These are phyloP conservation scores for Trypanosoma mega DNA, from an alignment of 208 protist species.

Conservation along the genomic window DNA sequence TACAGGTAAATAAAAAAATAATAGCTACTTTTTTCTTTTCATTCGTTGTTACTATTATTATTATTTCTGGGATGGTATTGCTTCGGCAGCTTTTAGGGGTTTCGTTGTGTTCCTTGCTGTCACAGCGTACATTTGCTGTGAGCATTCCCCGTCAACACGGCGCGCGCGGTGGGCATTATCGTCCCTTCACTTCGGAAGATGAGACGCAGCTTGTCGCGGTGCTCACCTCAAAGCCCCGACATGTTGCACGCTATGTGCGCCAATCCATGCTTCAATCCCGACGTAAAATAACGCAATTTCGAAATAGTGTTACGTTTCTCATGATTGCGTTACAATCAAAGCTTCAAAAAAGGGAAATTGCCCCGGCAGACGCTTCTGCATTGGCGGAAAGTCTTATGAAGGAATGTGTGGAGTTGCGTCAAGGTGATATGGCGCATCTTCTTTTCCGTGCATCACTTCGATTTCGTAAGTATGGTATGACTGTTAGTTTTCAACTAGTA, in stretches of 20 bases:
- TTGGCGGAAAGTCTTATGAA: constrained; percentile 85
- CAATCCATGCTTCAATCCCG: constrained; percentile 82
- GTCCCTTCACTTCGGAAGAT: constrained; percentile 80
- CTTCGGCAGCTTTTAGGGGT: background rate
- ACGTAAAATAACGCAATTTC: constrained; percentile 76
- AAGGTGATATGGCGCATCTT: constrained; percentile 90
- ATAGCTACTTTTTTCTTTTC: too few species aligned
- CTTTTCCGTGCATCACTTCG: constrained; percentile 88
- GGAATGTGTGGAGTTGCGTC: constrained; percentile 88
- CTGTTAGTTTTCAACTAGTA: constrained; percentile 55
- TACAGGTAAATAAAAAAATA: too few species aligned
- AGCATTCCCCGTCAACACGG: constrained; percentile 4
- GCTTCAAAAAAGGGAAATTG: constrained; percentile 77
- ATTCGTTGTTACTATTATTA: too few species aligned
- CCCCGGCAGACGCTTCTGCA: constrained; percentile 59
- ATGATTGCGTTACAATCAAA: constrained; percentile 88
- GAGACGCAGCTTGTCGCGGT: constrained; percentile 71
- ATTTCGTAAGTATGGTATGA: constrained; percentile 86
- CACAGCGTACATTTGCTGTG: background rate
- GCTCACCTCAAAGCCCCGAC: constrained; percentile 77
- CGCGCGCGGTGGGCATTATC: constrained; percentile 39
- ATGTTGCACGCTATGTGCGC: constrained; percentile 81
- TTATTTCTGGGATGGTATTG: too few species aligned
- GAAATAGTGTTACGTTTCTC: constrained; percentile 88
- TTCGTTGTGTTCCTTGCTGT: background rate